These are phyloP conservation scores for Elaphomyces granulatus DNA, from an alignment of 495 filamentous ascomycete species.

Conservation along the genomic window DNA sequence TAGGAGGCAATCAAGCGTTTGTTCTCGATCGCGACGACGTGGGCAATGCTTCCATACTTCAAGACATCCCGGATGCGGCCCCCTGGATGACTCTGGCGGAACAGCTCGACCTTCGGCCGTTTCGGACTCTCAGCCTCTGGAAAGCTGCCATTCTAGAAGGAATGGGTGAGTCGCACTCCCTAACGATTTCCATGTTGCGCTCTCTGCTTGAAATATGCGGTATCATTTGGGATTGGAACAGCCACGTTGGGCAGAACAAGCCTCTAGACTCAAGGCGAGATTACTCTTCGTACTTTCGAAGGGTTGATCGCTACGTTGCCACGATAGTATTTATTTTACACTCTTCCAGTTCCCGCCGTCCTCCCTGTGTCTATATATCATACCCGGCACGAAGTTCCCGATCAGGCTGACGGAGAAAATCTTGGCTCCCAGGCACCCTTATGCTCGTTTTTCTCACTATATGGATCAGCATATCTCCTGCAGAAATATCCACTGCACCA, in stretches of 20 bases:
- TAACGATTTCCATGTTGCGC: too few species aligned
- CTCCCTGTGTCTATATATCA: too few species aligned
- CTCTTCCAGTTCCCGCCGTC: too few species aligned
- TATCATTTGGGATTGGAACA: too few species aligned
- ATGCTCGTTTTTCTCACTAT: conserved; percentile 30
- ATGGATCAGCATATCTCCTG: conserved; percentile 39
- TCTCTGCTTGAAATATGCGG: too few species aligned
- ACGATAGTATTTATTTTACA: too few species aligned
- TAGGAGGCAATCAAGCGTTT: conserved; percentile 36
- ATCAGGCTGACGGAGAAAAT: conserved; percentile 1
- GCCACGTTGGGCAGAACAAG: too few species aligned
- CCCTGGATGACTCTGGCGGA: conserved; percentile 26
- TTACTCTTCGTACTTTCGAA: too few species aligned
- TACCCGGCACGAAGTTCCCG: too few species aligned
- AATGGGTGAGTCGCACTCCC: conserved; percentile 20
- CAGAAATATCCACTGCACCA: conserved; percentile 38
- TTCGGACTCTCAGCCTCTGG: conserved; percentile 28
- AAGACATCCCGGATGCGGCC: conserved; percentile 31
- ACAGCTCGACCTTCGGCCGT: conserved; percentile 23
- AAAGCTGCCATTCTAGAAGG: conserved; percentile 31
- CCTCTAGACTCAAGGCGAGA: too few species aligned
- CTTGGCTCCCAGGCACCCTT: conserved; percentile 14
- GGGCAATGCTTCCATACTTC: conserved; percentile 19
- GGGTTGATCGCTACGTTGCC: too few species aligned
- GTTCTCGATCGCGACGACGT: conserved; percentile 25